These are phyloP conservation scores for Candida incommunis DNA, from an alignment of 805 yeast species.

Conservation along the genomic window DNA sequence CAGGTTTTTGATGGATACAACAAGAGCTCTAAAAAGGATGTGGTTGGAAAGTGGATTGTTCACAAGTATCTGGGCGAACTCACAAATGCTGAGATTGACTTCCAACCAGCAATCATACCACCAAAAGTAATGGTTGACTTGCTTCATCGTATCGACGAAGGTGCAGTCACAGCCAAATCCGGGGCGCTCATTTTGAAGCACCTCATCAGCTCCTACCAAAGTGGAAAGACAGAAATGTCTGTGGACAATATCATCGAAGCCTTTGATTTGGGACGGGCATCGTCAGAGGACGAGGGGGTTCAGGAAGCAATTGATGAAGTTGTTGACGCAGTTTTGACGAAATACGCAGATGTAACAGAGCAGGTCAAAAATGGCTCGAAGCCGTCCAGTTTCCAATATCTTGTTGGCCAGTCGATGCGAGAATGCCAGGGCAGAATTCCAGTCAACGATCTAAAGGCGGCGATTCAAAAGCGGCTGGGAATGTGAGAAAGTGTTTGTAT, in stretches of 20 bases:
- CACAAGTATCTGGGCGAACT: conserved; percentile 68
- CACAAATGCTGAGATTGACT: conserved; percentile 30
- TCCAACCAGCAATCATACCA: conserved; percentile 22
- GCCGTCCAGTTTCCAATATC: conserved; percentile 1
- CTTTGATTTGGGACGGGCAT: conserved; percentile 23
- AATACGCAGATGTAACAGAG: background rate
- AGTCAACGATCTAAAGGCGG: background rate
- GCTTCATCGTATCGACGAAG: conserved; percentile 31
- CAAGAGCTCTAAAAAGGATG: conserved; percentile 17
- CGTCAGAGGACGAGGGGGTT: background rate
- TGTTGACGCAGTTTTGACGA: background rate
- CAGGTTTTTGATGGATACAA: conserved; percentile 10
- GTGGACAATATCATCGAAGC: conserved; percentile 37
- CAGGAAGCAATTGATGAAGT: conserved; percentile 1
- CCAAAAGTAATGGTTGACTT: conserved; percentile 39
- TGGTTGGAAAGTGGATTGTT: conserved; percentile 64
- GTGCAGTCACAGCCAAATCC: conserved; percentile 46
- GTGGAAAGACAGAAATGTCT: conserved; percentile 6
- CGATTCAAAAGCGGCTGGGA: background rate
- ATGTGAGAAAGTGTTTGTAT: background rate
- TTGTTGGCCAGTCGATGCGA: background rate
- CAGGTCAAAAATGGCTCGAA: background rate
- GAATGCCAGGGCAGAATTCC: background rate
- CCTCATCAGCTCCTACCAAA: conserved; percentile 24
- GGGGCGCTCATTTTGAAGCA: conserved; percentile 55